Evolutionary conservation across 2,329 filamentous ascomycete species (phyloP), one percentile per base, ranked within the genome.

Genomic region (Akanthomyces muscarius): DNA sequence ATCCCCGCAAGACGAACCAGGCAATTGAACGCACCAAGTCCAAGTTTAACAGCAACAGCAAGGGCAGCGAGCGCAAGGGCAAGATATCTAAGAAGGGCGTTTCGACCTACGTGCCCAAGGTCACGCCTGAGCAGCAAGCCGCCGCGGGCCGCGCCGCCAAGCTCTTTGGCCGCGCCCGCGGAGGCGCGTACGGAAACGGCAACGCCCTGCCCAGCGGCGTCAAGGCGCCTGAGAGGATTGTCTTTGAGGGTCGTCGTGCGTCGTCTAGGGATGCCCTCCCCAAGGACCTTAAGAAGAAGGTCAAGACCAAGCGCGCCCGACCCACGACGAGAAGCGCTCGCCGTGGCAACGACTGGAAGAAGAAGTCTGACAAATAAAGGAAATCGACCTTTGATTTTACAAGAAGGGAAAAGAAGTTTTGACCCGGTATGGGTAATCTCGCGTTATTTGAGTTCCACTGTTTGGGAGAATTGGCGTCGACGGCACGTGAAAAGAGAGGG

Each of bases 191-290:
- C 14, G 48, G 48, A 30, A 70, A 68, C 61, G 69, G 65, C 57
- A 66, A 65, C 44, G 67, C 65, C 51, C 65, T 65, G 21, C 64
- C 66, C 23, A 64, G 65, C 48, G 71, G 62, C 5, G 73, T 84
- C 67, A 84, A 85, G 75, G 81, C 83, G 1, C 88, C 89, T 0
- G 89, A 92, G 74, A 80, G 81, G 18, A 85, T 93, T 66, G 84
- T 93, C n/a, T 93, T 94, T 69, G 91, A 96, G 74, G 91, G 91
- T 0, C 87, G 89, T 66, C 83, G 91, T 61, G 91, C 91, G 11
- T 90, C 84, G 61, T 78, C 82, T 38, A 88, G 82, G 63, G 85
- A 88, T 65, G 88, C 84, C 5, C 87, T 81, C 69, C 85, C 85
- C 47, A 88, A 78, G 73, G 85, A 86, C 69, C 73, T 85, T 42